These are phyloP conservation scores for Yarrowia porcina DNA, from an alignment of 805 yeast species.

Conservation along the genomic window DNA sequence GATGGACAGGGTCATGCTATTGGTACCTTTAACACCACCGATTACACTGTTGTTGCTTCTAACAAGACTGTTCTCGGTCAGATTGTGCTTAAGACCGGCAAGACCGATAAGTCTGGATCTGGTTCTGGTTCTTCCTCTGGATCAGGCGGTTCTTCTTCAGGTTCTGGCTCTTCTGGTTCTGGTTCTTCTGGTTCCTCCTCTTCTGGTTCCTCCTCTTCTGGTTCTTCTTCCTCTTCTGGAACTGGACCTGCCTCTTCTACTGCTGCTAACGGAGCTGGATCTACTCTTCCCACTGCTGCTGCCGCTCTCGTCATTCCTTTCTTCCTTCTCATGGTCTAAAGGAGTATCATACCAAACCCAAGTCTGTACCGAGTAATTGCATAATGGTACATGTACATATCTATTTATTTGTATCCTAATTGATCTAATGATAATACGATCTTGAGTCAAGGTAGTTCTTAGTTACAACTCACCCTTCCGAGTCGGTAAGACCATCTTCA, in stretches of 20 bases:
- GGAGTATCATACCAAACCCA: too few relatives aligned
- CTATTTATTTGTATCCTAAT: too few relatives aligned
- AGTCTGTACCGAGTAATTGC: too few relatives aligned
- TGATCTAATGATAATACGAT: too few relatives aligned
- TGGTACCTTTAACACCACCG: background rate
- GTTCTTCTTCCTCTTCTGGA: background rate
- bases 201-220: too few relatives aligned
- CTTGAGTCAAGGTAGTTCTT: too few relatives aligned
- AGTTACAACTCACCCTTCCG: too few relatives aligned
- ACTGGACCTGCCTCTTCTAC: background rate
- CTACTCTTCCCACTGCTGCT: slow-evolving; percentile 4
- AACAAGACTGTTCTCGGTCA: background rate
- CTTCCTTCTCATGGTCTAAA: background rate
- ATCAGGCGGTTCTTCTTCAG: too few relatives aligned
- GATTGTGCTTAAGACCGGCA: background rate
- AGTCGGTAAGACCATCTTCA: too few relatives aligned
- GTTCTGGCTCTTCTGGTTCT: too few relatives aligned
- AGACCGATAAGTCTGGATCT: background rate
- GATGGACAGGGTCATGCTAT: background rate
- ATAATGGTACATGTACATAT: background rate
- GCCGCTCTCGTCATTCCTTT: slow-evolving; percentile 10
- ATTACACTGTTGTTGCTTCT: background rate
- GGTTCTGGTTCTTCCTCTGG: background rate
- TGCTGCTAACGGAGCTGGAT: background rate
- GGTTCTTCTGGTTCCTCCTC: too few relatives aligned